Evolutionary conservation across 129 eudicot genomes (phyloP), one percentile per base, ranked within the genome.

Genomic region (Pittosporum tobira): DNA sequence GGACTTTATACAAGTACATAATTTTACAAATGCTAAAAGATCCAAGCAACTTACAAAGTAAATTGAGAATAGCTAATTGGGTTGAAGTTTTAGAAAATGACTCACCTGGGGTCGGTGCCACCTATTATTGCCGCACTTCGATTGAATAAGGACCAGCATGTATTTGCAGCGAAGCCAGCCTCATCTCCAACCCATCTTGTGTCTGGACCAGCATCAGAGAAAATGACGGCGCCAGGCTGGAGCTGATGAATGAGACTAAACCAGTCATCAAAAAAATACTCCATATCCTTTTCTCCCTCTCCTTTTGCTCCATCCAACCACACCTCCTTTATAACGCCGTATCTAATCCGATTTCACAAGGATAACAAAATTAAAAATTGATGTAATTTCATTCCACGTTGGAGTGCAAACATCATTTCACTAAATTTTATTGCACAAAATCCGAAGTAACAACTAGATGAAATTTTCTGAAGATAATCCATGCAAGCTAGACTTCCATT

Each of bases 181-280:
- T 86, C 98, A 6, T 90, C 90, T 29, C 98, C 98, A 0, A 87
- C 77, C 97, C 95, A 90, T 73, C 98, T 74, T 14, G 69, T 66
- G 43, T 90, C 98, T 18, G 98, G 98, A 47, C 98, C 95, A 29
- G 83, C 89, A 68, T 90, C 94, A 10, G 98, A 90, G 59, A 90
- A 90, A 66, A 90, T 86, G 61, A 80, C 83, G 0, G 90, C 72
- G n/a, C 70, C 57, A 23, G 95, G 87, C 61, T 90, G 98, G 46
- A 80, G 81, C 62, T 86, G 95, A 61, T 86, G 89, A 64, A 90
- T 81, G 23, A 83, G 64, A 77, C 78, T 77, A 57, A 90, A 83
- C 98, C 98, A 90, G 45, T 66, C 77, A n/a, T 86, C 84, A 48
- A 90, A 90, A 54, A 71, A 90, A 60, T 90, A 90, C 53, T 83